Percentiles rank a stretch among this genome's conserved stretches.
phyloP scores from a whole-genome alignment of 352 stramenopile species.

The Nothophytophthora sp. region DNA sequence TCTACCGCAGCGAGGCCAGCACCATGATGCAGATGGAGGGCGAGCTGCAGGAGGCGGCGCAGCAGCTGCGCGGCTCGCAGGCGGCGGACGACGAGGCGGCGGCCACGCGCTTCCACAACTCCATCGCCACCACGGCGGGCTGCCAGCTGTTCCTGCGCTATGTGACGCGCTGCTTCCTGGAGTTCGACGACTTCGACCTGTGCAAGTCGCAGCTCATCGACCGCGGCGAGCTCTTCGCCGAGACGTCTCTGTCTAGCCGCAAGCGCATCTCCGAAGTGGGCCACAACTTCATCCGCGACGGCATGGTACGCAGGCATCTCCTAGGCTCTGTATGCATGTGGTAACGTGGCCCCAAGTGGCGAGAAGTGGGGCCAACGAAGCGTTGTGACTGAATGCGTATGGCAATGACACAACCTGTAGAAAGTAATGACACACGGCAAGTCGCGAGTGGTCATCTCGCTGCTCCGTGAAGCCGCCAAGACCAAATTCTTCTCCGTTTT shows the following conservation, averaged over 20 bases:
- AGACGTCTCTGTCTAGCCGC: conserved; percentile 91
- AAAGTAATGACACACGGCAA: conserved; percentile 94
- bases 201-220: conserved; percentile 92
- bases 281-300: conserved; percentile 95
- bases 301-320: conserved; percentile 58
- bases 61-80: conserved; percentile 65
- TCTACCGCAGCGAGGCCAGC: conserved; percentile 87
- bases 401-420: too few species aligned
- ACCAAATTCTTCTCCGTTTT: conserved; percentile 95
- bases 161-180: conserved; percentile 90
- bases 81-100: conserved; percentile 36
- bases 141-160: conserved; percentile 95
- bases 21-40: conserved; percentile 97
- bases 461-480: conserved; percentile 91
- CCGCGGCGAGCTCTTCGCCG: conserved; percentile 92
- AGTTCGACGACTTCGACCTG: conserved; percentile 92
- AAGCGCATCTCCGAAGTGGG: conserved; percentile 93
- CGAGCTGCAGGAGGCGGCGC: conserved; percentile 88
- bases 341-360: too few species aligned
- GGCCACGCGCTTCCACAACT: conserved; percentile 68
- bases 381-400: too few species aligned
- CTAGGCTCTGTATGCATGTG: too few species aligned
- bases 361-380: too few species aligned
- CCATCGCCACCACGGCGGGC: conserved; percentile 90
- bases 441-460: conserved; percentile 90